A percentile compares a stretch with the other conserved stretches of the same genome.
Conservation (phyloP, 2,329 filamentous ascomycete genomes). For the Penicillium sp. region DNA sequence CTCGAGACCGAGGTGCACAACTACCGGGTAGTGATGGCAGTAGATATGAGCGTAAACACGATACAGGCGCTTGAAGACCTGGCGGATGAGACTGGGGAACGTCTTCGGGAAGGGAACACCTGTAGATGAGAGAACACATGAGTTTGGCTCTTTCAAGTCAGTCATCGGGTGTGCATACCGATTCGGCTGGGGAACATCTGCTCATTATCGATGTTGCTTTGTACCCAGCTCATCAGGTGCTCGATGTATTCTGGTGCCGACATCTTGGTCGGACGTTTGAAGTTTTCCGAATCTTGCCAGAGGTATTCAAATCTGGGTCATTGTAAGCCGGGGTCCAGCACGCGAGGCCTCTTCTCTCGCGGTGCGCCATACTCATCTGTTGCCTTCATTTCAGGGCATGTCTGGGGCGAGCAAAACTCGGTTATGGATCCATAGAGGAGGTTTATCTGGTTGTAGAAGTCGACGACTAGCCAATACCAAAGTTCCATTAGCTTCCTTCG, state of each 20-base stretch:
- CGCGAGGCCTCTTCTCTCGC: neutral
- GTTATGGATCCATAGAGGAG: conserved; percentile 97
- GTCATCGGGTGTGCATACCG: conserved; percentile 49
- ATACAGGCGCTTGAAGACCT: conserved; percentile 99
- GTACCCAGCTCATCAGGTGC: conserved; percentile 95
- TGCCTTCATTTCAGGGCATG: conserved; percentile 99
- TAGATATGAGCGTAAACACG: conserved; percentile 99
- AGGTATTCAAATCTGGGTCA: conserved; percentile 84
- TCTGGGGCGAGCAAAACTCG: conserved; percentile 96
- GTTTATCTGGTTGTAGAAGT: conserved; percentile 99
- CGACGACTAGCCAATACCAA: conserved; percentile 68
- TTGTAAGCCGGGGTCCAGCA: conserved; percentile 7
- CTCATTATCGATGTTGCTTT: conserved; percentile 93
- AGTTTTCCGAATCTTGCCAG: conserved; percentile 94
- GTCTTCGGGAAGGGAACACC: conserved; percentile 93
- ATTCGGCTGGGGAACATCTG: conserved; percentile 91
- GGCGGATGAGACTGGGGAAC: conserved; percentile 82
- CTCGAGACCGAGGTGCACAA: conserved; percentile 90
- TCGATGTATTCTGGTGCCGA: conserved; percentile 96
- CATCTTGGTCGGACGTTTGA: conserved; percentile 97
- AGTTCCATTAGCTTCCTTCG: conserved; percentile 21
- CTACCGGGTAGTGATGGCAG: conserved; percentile 98
- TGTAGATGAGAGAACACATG: conserved; percentile 30
- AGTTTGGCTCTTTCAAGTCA: neutral
- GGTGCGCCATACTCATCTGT: conserved; percentile 76